Base-by-base conservation (phyloP, 352 stramenopile species). In the Pythium folliculosum region DNA sequence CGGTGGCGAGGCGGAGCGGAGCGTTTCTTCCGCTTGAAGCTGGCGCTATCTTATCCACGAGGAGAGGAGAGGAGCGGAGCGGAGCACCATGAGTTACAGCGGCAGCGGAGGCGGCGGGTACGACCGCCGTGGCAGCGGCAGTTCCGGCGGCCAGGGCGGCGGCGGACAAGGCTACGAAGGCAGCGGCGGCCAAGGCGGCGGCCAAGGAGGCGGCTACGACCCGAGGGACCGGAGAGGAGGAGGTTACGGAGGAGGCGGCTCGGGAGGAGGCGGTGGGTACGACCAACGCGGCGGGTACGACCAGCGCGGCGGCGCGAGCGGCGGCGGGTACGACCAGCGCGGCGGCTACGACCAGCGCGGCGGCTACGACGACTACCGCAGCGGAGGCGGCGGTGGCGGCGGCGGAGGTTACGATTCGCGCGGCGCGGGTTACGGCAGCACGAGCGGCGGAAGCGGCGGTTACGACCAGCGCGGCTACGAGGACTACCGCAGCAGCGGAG, bases 1-100 rank as follows among this genome's bases (percentile, higher is more conserved):
- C 27, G 37, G 23, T 54, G 51, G 43, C 14, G 61, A 22, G 23
- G 58, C 50, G 30, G 58, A n/a, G 50, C 43, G 58, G 58, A 32
- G 51, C 52, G 44, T 50, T 44, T 67, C 62, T 62, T 32, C 27
- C 27, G 30, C 52, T 62, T 68, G 43, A 68, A 70, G 48, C 56
- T 63, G 53, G 16, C 7, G 21, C 3, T 49, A 59, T 70, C 63
- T 61, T 61, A 60, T 32, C 62, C 43, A 23, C 23, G 22, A 17
- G 19, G 40, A 60, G 56, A 27, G 50, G 38, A 44, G 61, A 54
- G 40, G 16, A 60, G 38, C 37, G 14, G 30, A 69, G 63, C 9
- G 13, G 12, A 64, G 21, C 40, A 38, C 5, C 56, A 89, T 89
- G 81, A 89, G 81, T 48, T 87, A 86, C 61, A 65, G 64, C 30